These are phyloP conservation scores for Simmondsia chinensis DNA, from an alignment of 148 eudicot genomes.

Conservation along the genomic window DNA sequence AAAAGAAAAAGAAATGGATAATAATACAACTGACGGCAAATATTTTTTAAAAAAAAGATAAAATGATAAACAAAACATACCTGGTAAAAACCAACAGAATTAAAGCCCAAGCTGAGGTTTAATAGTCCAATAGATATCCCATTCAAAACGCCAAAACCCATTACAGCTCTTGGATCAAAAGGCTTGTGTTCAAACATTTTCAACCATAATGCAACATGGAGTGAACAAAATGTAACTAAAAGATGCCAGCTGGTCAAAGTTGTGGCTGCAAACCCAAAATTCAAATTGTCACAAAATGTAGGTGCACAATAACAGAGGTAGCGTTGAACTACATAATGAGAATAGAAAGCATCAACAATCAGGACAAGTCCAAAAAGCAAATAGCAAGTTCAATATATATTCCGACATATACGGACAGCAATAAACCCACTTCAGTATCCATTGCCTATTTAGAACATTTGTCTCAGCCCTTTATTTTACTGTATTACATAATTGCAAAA, in stretches of 20 bases:
- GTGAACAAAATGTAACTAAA: slow-evolving; percentile 58
- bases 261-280: too few relatives aligned
- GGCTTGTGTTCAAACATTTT: slow-evolving; percentile 61
- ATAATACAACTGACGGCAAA: background rate
- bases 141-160: slow-evolving; percentile 63
- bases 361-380: too few relatives aligned
- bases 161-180: slow-evolving; percentile 54
- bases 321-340: too few relatives aligned
- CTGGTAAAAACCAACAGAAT: slow-evolving; percentile 76
- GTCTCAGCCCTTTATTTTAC: too few relatives aligned
- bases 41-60: background rate
- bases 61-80: slow-evolving; percentile 9
- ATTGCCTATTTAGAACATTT: too few relatives aligned
- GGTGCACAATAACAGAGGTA: too few relatives aligned
- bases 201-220: slow-evolving; percentile 53
- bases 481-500: too few relatives aligned
- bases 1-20: background rate
- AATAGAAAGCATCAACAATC: too few relatives aligned
- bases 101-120: slow-evolving; percentile 63
- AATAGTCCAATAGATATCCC: slow-evolving; percentile 63
- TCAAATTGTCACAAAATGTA: too few relatives aligned
- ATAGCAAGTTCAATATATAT: too few relatives aligned
- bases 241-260: slow-evolving; percentile 76
- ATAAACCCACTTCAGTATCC: too few relatives aligned
- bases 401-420: too few relatives aligned